Evolutionary conservation across 2,329 filamentous ascomycete genomes (phyloP), one percentile per base, ranked within the genome.

Genomic region (Colletotrichum theobromicola): DNA sequence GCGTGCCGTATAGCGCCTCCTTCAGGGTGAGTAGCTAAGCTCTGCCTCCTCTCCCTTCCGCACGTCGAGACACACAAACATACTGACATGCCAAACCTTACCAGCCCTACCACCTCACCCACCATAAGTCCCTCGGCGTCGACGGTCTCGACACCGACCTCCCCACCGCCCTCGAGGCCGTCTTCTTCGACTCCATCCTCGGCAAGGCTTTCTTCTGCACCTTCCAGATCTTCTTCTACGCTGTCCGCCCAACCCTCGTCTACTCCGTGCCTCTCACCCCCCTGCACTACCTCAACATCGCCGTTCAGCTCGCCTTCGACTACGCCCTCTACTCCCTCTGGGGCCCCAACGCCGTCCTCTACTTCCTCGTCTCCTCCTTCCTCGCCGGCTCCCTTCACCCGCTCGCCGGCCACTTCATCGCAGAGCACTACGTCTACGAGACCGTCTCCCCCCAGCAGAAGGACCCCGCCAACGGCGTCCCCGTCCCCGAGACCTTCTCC

Each of bases 201-300:
- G 97, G 97, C 83, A 99, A 99, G 87, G 93, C 97, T 78, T 99
- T 99, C 88, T 99, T 99, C 90, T 96, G 94, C 87, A 99, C 97
- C 78, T 99, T 98, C 87, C 97, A 99, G 86, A 98, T 99, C 84
- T 91, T 99, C 83, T 99, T 99, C 90, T 99, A 99, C 87, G 97
- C 97, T 80, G 85, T 99, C 65, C 94, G 97, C 18, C 97, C 97
- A 75, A 98, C 98, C 94, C 93, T 96, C 85, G 91, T 99, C 79
- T 98, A 98, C 90, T 91, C 92, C 79, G 90, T 98, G 7, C 95
- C 96, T 46, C 91, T 98, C 83, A 98, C 96, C 67, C 90, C 90
- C 81, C 92, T 98, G 72, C 96, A 98, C 85, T 89, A 92, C 73
- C 86, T 95, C 85, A 99, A 99, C 85, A 89, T 99, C 67, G 83